Base-by-base conservation (phyloP, 139 green algal species). In the Ulvella scutata region DNA sequence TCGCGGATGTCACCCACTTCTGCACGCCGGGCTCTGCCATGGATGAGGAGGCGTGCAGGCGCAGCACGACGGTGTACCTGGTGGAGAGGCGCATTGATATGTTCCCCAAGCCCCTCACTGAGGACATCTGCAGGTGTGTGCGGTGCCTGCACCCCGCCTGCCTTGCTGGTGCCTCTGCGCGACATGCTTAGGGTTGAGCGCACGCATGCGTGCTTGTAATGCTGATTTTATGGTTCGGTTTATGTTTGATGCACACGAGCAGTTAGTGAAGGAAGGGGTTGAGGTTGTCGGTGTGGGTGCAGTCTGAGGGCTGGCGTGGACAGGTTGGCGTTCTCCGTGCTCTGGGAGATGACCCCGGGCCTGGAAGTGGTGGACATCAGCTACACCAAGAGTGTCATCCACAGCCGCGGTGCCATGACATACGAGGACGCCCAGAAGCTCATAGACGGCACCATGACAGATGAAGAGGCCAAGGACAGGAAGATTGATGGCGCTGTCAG, bases 371-470 rank as follows among this genome's bases (percentile, higher is more conserved):
- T 79, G 2, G 37, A 76, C 7, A 77, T 35, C 4, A 28, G 20
- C 3, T 78, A 72, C 51, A 81, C 77, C 3, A 81, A 81, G 44
- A 80, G 77, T 40, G 23, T 81, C 40, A 81, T 76, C 73, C 43
- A 37, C 37, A 90, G 87, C 62, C 51, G 83, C 0, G 92, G 90
- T 13, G 89, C 94, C 36, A 74, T 99, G 74, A 96, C 91, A 4
- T 99, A 99, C 75, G 78, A 59, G 17, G 88, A 97, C 77, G 94
- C 94, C 20, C 94, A 99, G 80, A 61, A 73, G 79, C 82, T 87
- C 61, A 98, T 99, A 20, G 91, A 99, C 75, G 93, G n/a, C n/a
- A n/a, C 94, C 36, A 74, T 99, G 74, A 96, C 91, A 4, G 98
- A 99, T 74, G 78, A 59, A 17, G 88, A 97, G 78, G 94, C 94